These are phyloP conservation scores for Yamadazyma philogaea DNA, from an alignment of 805 yeast species.

Conservation along the genomic window DNA sequence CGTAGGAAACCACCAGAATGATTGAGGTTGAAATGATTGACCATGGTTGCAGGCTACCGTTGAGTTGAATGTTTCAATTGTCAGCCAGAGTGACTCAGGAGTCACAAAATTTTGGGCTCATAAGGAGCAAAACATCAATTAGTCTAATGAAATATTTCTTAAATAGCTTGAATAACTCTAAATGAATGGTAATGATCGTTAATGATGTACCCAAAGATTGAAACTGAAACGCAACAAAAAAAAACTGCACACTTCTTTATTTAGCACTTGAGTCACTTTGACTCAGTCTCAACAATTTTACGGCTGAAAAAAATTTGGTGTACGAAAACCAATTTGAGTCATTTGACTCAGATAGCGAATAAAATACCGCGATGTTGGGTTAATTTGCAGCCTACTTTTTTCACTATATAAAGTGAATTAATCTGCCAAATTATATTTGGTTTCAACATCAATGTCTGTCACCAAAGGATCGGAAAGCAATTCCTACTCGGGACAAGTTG, in stretches of 20 bases:
- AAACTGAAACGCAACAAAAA: too few species aligned
- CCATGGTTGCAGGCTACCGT: too few species aligned
- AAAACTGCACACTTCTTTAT: too few species aligned
- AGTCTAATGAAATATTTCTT: background rate
- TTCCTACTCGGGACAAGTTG: background rate
- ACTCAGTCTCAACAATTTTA: background rate
- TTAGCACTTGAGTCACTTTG: background rate
- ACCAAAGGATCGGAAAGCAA: background rate
- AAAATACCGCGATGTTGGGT: background rate
- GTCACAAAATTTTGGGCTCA: background rate
- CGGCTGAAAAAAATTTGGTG: background rate
- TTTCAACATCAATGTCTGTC: too few species aligned
- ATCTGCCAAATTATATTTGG: background rate
- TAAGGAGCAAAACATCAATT: background rate
- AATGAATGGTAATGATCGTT: too few species aligned
- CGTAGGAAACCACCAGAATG: too few species aligned
- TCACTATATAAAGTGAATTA: background rate
- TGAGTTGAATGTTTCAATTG: background rate
- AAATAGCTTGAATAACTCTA: too few species aligned
- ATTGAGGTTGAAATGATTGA: too few species aligned
- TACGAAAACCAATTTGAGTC: conserved; percentile 7
- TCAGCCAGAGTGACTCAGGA: background rate
- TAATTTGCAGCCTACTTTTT: conserved; percentile 3
- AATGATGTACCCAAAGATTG: too few species aligned
- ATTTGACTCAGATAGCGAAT: conserved; percentile 5